Evolutionary conservation across 129 eudicot genomes (phyloP).

Genomic region (Smallanthus sonchifolius): DNA sequence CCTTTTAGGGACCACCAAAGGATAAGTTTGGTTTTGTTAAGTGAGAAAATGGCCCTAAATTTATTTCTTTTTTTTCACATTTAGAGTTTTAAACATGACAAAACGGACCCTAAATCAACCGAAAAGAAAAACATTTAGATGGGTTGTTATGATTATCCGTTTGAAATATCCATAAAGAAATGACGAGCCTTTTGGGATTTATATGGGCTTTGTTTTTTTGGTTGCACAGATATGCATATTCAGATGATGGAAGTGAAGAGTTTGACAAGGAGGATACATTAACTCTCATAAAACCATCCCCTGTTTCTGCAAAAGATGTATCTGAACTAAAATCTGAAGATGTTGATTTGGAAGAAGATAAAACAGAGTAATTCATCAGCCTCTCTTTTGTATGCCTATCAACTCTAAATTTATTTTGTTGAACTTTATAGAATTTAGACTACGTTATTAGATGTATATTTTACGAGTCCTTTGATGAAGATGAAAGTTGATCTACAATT

Average conservation of each 20-base stretch:
- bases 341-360: slow-evolving; percentile 69
- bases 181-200: neutral
- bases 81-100: neutral
- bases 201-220: neutral
- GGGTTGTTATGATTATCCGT: neutral
- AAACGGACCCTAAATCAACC: neutral
- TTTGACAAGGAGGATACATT: slow-evolving; percentile 85
- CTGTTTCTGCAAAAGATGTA: slow-evolving; percentile 52
- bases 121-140: neutral
- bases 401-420: slow-evolving; percentile 12
- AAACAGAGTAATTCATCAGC: slow-evolving; percentile 50
- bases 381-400: slow-evolving; percentile 34
- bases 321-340: slow-evolving; percentile 36
- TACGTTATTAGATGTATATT: slow-evolving; percentile 26
- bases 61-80: neutral
- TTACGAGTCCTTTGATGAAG: slow-evolving; percentile 10
- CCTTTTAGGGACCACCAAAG: neutral
- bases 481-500: neutral
- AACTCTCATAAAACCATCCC: slow-evolving; percentile 82
- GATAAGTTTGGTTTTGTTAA: neutral
- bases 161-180: neutral
- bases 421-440: slow-evolving; percentile 30
- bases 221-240: slow-evolving; percentile 73
- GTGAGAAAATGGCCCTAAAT: neutral
- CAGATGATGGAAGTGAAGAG: slow-evolving; percentile 84